Conservation (phyloP, 2,329 filamentous ascomycete species). For the Neonectria faginata region DNA sequence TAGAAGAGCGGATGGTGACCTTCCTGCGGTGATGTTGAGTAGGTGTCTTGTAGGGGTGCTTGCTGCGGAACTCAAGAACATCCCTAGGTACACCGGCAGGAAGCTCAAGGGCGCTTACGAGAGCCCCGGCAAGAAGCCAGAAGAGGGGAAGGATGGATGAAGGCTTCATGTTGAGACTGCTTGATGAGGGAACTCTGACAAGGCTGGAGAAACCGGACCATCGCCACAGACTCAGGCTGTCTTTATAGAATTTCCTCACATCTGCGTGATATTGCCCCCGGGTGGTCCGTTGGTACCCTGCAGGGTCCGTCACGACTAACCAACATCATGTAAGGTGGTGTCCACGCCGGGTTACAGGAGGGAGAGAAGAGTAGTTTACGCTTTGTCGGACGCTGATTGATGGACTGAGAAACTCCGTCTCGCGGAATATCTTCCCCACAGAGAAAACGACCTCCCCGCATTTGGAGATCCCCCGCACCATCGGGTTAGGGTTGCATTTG, state of each 20-base stretch:
- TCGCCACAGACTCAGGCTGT: background rate
- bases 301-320: background rate
- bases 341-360: background rate
- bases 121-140: slow-evolving; percentile 33
- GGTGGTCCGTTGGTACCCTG: background rate
- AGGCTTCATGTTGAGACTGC: slow-evolving; percentile 36
- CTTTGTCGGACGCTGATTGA: slow-evolving; percentile 2
- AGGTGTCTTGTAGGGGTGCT: slow-evolving; percentile 36
- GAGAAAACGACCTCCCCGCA: slow-evolving; percentile 4
- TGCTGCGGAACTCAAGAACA: slow-evolving; percentile 40
- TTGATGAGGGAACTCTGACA: background rate
- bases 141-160: slow-evolving; percentile 36
- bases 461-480: slow-evolving; percentile 5
- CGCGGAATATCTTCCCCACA: slow-evolving; percentile 9
- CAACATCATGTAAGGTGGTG: background rate
- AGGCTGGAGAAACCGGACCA: background rate
- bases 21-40: slow-evolving; percentile 31
- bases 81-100: slow-evolving; percentile 42
- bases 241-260: background rate
- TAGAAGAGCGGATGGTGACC: slow-evolving; percentile 38
- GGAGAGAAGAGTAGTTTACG: background rate
- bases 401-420: slow-evolving; percentile 14
- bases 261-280: background rate
- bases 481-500: background rate
- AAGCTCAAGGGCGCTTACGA: slow-evolving; percentile 39